Evolutionary conservation across 495 filamentous ascomycete species (phyloP).

Genomic region (Hypoxylon cercidicola): DNA sequence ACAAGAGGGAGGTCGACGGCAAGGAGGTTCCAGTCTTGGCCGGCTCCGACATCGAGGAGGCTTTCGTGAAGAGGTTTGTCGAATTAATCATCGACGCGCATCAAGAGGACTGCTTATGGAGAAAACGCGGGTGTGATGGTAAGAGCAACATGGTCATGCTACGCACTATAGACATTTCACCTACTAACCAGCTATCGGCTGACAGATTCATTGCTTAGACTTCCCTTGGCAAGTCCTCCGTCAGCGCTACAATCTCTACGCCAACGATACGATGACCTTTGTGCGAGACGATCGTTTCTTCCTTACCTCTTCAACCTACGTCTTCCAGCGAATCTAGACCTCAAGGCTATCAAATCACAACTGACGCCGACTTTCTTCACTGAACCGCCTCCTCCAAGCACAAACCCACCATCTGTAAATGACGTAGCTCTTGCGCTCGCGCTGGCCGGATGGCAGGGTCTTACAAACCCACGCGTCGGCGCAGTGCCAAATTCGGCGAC

Average conservation of each 20-base stretch:
- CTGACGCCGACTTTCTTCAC: slow-evolving; percentile 60
- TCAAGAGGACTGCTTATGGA: slow-evolving; percentile 86
- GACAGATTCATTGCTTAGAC: slow-evolving; percentile 56
- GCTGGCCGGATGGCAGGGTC: slow-evolving; percentile 85
- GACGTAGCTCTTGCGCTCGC: slow-evolving; percentile 77
- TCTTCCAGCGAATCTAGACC: slow-evolving; percentile 55
- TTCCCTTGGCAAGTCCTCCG: slow-evolving; percentile 66
- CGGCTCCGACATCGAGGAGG: slow-evolving; percentile 66
- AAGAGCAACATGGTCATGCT: slow-evolving; percentile 32
- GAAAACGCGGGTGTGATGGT: slow-evolving; percentile 86
- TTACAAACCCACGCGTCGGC: slow-evolving; percentile 67
- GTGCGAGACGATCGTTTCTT: slow-evolving; percentile 56
- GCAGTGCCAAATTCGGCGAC: slow-evolving; percentile 72
- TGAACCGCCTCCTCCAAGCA: slow-evolving; percentile 48
- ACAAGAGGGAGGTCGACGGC: slow-evolving; percentile 72
- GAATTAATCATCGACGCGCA: slow-evolving; percentile 79
- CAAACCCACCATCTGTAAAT: slow-evolving; percentile 57
- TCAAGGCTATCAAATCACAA: slow-evolving; percentile 61
- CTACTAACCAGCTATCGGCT: slow-evolving; percentile 44
- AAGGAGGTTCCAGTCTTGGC: slow-evolving; percentile 65
- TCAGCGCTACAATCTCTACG: slow-evolving; percentile 65
- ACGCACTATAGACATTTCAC: slow-evolving; percentile 60
- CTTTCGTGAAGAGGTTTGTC: slow-evolving; percentile 80
- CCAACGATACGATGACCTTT: slow-evolving; percentile 68
- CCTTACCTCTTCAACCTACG: slow-evolving; percentile 64